Base-by-base conservation (phyloP, 2,329 filamentous ascomycete genomes). In the Cladosporium sp. region DNA sequence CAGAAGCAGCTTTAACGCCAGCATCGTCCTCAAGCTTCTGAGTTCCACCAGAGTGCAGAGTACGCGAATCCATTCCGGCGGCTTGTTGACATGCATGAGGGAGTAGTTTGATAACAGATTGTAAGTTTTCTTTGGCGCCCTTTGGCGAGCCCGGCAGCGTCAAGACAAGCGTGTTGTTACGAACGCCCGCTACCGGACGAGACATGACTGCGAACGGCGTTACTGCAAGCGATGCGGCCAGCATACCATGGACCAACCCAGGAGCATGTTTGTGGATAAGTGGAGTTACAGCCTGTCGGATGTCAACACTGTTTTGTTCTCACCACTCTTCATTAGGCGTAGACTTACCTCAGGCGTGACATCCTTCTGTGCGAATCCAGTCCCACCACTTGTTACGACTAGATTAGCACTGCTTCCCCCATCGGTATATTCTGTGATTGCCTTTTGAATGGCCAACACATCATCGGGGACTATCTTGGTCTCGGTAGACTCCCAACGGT, bases 201-300 rank as follows among this genome's bases (percentile, higher is more conserved):
- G 93, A 88, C 93, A 98, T 98, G 74, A 95, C 85, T 38, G 93
- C 93, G 71, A 98, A 98, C 40, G 92, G 91, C 2, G 93, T 98
- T 29, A 97, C 83, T 38, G 81, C 75, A 13, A 95, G 73, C 1
- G 92, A 97, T 16, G 88, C 77, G 5, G 90, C 78, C 36, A 98
- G 76, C 92, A 98, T 98, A 57, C 84, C 90, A 70, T 98, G 91
- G n/a, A 96, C 86, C 43, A 98, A 75, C 1, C 93, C 93, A 0
- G 90, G 83, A 0, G 93, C 93, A 67, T 92, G 82, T 64, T 86
- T 90, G 62, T 95, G 84, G 38, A 97, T 76, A 35, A 97, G 70
- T 4, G 84, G 80, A 12, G 77, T 72, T n/a, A 96, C 79, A 43
- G 90, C 91, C 85, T 92, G 35, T 18, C 5, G 5, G 4, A 5